These are phyloP conservation scores for Russula compacta DNA, from an alignment of 768 basidiomycete genomes.

Conservation along the genomic window DNA sequence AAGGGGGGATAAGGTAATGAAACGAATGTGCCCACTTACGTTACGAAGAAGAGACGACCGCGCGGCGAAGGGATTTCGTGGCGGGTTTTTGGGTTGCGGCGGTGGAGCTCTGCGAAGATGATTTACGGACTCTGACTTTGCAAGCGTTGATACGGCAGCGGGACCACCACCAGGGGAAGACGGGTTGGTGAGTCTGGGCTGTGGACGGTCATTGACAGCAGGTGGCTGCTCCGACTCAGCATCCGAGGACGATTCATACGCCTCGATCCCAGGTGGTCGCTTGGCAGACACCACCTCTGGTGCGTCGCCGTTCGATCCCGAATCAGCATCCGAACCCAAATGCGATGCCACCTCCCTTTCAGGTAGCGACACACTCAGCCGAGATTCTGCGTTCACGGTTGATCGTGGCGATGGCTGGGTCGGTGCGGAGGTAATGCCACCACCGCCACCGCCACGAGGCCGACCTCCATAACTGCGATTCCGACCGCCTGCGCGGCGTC, in stretches of 20 bases:
- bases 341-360: background rate
- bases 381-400: background rate
- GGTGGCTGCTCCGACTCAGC: background rate
- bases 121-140: slow-evolving; percentile 5
- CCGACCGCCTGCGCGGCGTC: slow-evolving; percentile 26
- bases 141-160: background rate
- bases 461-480: background rate
- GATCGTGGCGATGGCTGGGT: background rate
- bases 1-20: background rate
- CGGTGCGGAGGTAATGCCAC: background rate
- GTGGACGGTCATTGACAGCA: background rate
- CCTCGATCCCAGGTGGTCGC: slow-evolving; percentile 19
- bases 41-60: slow-evolving; percentile 70
- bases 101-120: slow-evolving; percentile 23
- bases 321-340: slow-evolving; percentile 17
- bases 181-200: no score
- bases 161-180: background rate
- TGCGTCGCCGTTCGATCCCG: slow-evolving; percentile 25
- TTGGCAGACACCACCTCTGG: slow-evolving; percentile 60
- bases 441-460: background rate
- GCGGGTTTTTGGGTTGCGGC: slow-evolving; percentile 40
- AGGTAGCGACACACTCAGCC: slow-evolving; percentile 3
- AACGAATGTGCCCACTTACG: slow-evolving; percentile 38
- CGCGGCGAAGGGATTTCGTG: slow-evolving; percentile 56
- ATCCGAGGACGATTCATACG: slow-evolving; percentile 7